Evolutionary conservation across 371 early-diverging fungal species (phyloP), one percentile per base, ranked within the genome.

Genomic region (Mortierella sp.): DNA sequence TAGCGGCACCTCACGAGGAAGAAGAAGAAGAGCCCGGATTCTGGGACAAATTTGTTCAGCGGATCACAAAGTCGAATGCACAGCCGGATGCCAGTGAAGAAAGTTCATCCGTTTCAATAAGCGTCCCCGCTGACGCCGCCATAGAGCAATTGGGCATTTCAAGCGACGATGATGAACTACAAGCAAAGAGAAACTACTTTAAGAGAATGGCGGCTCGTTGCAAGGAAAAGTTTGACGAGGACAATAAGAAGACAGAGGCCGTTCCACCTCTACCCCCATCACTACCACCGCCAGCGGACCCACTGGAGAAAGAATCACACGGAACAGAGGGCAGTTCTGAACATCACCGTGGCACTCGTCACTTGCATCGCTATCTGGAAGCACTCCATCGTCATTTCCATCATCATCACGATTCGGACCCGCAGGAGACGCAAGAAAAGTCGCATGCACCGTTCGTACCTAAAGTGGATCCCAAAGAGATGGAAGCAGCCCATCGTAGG

Each of bases 211-310:
- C 74, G 19, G 53, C 23, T n/a, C 68, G 68, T 2, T 64, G 64
- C 65, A 58, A 74, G 28, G 58, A 74, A 61, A 74, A 74, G 61
- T 74, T 74, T 68, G 74, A 74, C 12, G 57, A 64, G 13, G 68
- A 68, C 43, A 54, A 38, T 23, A 43, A 58, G 27, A 54, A 23
- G 43, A 52, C 58, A 46, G 34, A 9, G 42, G 24, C 13, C 39
- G 38, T n/a, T 47, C 48, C 38, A 19, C 61, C 0, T 24, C 10
- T 26, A 12, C 16, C 16, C 21, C 21, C 21, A 26, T 48, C 16
- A 31, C 10, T n/a, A 56, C 45, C 47, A 30, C n/a, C 42, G n/a
- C 21, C 46, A n/a, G n/a, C n/a, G n/a, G n/a, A n/a, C n/a, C n/a
- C n/a, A n/a, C n/a, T n/a, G n/a, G n/a, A n/a, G n/a, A n/a, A n/a